Percentiles rank a stretch among this genome's conserved stretches.
phyloP scores from a whole-genome alignment of 139 green algal species.

The Trebouxia sp. region DNA sequence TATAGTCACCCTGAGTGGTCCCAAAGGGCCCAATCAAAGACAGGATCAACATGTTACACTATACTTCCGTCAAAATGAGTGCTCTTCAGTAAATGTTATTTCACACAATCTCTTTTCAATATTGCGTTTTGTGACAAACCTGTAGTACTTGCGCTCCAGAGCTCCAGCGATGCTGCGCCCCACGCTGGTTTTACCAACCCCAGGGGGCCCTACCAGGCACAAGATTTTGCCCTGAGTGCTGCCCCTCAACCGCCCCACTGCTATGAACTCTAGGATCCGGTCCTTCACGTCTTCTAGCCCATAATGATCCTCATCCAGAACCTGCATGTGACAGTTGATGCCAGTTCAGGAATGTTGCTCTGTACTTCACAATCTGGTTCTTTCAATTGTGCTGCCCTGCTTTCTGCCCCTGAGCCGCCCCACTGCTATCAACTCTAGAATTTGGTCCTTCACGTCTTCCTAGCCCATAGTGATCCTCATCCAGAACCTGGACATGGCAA shows the following conservation, averaged over 20 bases:
- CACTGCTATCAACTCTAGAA: slow-evolving; percentile 98
- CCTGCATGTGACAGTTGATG: slow-evolving; percentile 30
- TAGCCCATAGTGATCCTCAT: slow-evolving; percentile 96
- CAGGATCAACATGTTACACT: no score
- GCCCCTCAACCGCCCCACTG: slow-evolving; percentile 81
- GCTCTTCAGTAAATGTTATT: no score
- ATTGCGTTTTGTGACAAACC: no score
- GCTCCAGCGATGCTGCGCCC: slow-evolving; percentile 84
- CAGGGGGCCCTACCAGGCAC: slow-evolving; percentile 91
- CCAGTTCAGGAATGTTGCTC: not conserved
- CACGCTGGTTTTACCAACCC: slow-evolving; percentile 95
- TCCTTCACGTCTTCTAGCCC: slow-evolving; percentile 95
- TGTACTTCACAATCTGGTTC: not conserved
- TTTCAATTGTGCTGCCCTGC: slow-evolving; percentile 67
- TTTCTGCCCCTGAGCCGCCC: slow-evolving; percentile 74
- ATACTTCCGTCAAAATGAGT: no score
- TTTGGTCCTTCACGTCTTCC: slow-evolving; percentile 94
- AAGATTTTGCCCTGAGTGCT: slow-evolving; percentile 94
- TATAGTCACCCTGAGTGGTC: no score
- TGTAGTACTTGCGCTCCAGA: slow-evolving; percentile 86
- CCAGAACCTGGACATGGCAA: slow-evolving; percentile 66
- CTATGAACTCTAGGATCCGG: slow-evolving; percentile 98
- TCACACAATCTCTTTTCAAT: no score
- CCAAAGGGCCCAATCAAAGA: no score
- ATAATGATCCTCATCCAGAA: slow-evolving; percentile 97